phyloP scores from a whole-genome alignment of 1,284 basidiomycete genomes.

The Fereydounia khargensis region DNA sequence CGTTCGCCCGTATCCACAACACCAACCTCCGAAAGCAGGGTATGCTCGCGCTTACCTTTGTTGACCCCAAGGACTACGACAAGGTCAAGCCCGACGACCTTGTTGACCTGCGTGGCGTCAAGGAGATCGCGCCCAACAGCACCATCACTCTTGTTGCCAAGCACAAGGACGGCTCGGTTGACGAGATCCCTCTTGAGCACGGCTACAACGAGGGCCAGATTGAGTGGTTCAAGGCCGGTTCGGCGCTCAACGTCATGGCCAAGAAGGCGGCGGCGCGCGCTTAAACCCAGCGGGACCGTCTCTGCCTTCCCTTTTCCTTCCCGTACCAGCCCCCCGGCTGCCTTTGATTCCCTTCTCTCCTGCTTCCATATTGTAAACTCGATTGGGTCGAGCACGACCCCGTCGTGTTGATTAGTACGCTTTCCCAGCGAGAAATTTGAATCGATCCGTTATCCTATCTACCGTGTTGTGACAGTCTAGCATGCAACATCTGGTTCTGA shows the following conservation, averaged over 20 bases:
- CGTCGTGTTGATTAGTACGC: no score
- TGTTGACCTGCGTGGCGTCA: slow-evolving; percentile 50
- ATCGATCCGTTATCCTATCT: no score
- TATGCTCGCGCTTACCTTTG: slow-evolving; percentile 51
- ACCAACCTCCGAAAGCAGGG: slow-evolving; percentile 77
- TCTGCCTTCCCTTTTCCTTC: no score
- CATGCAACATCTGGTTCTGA: no score
- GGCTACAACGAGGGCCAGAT: slow-evolving; percentile 56
- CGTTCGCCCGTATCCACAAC: slow-evolving; percentile 97
- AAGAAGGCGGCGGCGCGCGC: slow-evolving; percentile 28
- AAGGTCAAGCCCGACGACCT: slow-evolving; percentile 49
- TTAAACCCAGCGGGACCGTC: no score
- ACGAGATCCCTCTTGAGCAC: slow-evolving; percentile 53
- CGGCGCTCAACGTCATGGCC: slow-evolving; percentile 55
- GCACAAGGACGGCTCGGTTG: slow-evolving; percentile 53
- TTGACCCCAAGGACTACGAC: slow-evolving; percentile 55
- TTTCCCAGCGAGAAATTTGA: no score
- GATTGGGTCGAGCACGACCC: no score
- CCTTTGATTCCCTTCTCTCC: no score
- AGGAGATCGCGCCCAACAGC: slow-evolving; percentile 49
- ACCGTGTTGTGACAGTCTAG: no score
- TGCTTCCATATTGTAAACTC: no score
- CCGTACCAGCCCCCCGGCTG: no score
- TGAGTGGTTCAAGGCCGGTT: slow-evolving; percentile 55
- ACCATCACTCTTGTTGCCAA: slow-evolving; percentile 48